Conservation (phyloP, 768 basidiomycete species). For the Termitomyces sp. region DNA sequence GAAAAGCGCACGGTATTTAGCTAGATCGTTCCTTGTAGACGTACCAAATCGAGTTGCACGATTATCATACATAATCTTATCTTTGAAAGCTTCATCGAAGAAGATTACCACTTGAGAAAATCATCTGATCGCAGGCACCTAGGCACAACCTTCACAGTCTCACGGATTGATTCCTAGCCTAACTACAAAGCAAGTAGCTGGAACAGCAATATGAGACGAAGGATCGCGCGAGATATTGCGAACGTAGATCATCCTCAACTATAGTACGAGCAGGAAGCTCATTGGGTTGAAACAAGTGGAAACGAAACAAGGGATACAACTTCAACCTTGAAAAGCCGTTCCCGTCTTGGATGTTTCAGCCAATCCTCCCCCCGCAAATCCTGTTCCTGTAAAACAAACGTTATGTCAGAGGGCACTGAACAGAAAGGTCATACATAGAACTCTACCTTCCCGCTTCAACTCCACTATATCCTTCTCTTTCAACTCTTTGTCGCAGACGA, state of each 20-base stretch:
- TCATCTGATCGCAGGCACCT: background rate
- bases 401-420: background rate
- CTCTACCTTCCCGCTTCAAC: constrained; percentile 82
- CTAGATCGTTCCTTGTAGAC: no score
- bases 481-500: constrained; percentile 74
- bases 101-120: no score
- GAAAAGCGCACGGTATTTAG: no score
- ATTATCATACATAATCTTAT: no score
- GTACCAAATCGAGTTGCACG: no score
- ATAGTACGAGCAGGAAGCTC: background rate
- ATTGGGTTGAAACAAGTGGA: no score
- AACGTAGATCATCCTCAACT: background rate
- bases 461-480: constrained; percentile 75
- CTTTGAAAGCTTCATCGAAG: no score
- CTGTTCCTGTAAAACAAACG: constrained; percentile 57
- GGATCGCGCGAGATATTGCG: background rate
- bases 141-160: background rate
- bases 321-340: constrained; percentile 80
- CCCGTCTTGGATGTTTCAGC: constrained; percentile 84
- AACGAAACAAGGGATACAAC: background rate
- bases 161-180: no score
- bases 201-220: background rate
- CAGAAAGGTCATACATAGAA: constrained; percentile 3
- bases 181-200: no score
- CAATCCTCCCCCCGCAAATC: constrained; percentile 91